Evolutionary conservation across 2,329 filamentous ascomycete species (phyloP).

Genomic region (Fusarium mexicanum): DNA sequence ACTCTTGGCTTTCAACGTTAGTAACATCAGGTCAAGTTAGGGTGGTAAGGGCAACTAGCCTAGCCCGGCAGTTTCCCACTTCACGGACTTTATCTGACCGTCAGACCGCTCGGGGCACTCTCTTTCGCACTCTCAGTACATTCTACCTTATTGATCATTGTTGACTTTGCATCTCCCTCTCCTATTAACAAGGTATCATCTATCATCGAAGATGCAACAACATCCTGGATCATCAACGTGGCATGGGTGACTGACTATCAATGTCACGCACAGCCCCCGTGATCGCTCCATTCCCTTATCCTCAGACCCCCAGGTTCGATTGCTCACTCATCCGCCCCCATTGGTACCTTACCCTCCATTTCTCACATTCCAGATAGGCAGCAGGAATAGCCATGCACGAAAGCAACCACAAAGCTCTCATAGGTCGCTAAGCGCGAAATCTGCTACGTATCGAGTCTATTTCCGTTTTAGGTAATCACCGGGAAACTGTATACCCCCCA

Average conservation of each 20-base stretch:
- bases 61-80: slow-evolving; percentile 21
- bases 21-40: neutral
- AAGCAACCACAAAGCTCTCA: slow-evolving; percentile 24
- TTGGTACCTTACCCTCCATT: slow-evolving; percentile 18
- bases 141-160: neutral
- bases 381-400: slow-evolving; percentile 24
- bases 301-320: slow-evolving; percentile 10
- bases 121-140: neutral
- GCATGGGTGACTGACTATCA: slow-evolving; percentile 20
- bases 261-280: slow-evolving; percentile 32
- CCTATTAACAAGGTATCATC: slow-evolving; percentile 11
- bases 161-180: slow-evolving; percentile 8
- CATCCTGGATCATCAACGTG: slow-evolving; percentile 10
- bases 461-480: slow-evolving; percentile 25
- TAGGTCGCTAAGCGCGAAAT: slow-evolving; percentile 21
- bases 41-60: neutral
- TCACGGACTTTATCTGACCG: neutral
- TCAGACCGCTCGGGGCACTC: slow-evolving; percentile 2
- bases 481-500: slow-evolving; percentile 16
- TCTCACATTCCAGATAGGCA: slow-evolving; percentile 10
- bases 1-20: slow-evolving; percentile 22
- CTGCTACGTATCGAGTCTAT: neutral
- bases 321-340: slow-evolving; percentile 29
- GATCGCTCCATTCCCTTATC: slow-evolving; percentile 11
- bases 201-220: slow-evolving; percentile 25